phyloP scores from a whole-genome alignment of 2,329 filamentous ascomycete genomes.

The Rasamsonia emersonii region DNA sequence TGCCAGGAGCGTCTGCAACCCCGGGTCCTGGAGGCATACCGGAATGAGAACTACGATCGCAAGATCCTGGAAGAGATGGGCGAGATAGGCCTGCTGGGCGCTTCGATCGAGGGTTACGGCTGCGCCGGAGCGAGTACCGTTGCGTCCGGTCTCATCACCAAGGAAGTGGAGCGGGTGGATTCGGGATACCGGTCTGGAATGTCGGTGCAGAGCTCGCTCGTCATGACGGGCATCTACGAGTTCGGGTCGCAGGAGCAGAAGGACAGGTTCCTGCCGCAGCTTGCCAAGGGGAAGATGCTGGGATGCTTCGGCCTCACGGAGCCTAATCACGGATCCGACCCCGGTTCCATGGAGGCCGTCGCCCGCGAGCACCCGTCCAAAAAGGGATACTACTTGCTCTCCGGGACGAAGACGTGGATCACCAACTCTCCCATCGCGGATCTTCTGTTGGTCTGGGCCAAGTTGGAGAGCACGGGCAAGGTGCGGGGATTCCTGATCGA shows the following conservation, averaged over 20 bases:
- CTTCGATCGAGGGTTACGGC: conserved; percentile 77
- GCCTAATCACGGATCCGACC: conserved; percentile 87
- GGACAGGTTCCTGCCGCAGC: conserved; percentile 67
- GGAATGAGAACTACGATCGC: conserved; percentile 77
- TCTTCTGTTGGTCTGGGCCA: conserved; percentile 83
- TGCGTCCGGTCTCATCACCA: conserved; percentile 79
- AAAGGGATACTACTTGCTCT: conserved; percentile 70
- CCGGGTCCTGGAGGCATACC: conserved; percentile 76
- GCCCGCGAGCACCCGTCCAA: conserved; percentile 79
- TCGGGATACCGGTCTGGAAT: conserved; percentile 87
- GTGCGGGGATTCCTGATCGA: conserved; percentile 91
- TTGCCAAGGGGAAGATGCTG: conserved; percentile 74
- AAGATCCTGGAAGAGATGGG: conserved; percentile 88
- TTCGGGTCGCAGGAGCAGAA: conserved; percentile 83
- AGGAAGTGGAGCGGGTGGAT: conserved; percentile 83
- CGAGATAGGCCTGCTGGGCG: conserved; percentile 76
- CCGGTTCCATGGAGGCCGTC: conserved; percentile 79
- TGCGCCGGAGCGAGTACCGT: conserved; percentile 84
- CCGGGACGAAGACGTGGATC: conserved; percentile 88
- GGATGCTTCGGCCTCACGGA: conserved; percentile 88
- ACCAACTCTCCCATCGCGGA: conserved; percentile 89
- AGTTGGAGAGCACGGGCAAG: conserved; percentile 82
- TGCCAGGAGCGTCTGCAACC: conserved; percentile 85
- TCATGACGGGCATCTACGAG: conserved; percentile 85
- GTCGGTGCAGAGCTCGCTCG: conserved; percentile 88